These are phyloP conservation scores for Santalum album DNA, from an alignment of 164 flowering plant species.

Conservation along the genomic window DNA sequence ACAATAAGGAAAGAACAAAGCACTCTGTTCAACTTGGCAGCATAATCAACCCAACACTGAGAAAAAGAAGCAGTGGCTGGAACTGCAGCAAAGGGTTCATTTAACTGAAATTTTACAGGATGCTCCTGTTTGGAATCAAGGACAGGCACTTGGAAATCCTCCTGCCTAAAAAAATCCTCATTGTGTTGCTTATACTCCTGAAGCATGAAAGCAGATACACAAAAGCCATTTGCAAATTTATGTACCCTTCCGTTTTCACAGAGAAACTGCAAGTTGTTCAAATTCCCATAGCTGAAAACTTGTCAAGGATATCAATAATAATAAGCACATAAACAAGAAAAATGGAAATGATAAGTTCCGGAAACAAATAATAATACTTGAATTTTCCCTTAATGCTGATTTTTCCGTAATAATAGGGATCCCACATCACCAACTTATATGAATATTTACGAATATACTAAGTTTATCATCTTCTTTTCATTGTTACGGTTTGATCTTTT, in stretches of 20 bases:
- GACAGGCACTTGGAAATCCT: constrained; percentile 17
- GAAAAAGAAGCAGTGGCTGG: constrained; percentile 19
- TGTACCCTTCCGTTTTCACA: constrained; percentile 95
- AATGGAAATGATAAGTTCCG: too few relatives aligned
- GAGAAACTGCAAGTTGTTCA: constrained; percentile 84
- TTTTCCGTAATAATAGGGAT: too few relatives aligned
- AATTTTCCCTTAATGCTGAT: too few relatives aligned
- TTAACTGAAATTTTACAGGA: constrained; percentile 8
- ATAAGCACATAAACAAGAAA: background rate
- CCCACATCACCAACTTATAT: too few relatives aligned
- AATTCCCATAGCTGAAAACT: constrained; percentile 67
- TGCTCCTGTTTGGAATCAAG: constrained; percentile 18
- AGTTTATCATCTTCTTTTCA: too few relatives aligned
- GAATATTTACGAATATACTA: too few relatives aligned
- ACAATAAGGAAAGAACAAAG: constrained; percentile 68
- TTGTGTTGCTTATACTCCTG: constrained; percentile 47
- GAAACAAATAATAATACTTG: too few relatives aligned
- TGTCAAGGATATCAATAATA: constrained; percentile 38
- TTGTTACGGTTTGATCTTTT: too few relatives aligned
- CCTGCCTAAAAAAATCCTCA: constrained; percentile 17
- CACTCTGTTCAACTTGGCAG: constrained; percentile 53
- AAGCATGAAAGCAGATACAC: constrained; percentile 75
- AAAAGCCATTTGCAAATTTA: constrained; percentile 89
- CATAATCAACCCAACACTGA: constrained; percentile 60
- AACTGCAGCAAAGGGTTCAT: constrained; percentile 15